These are phyloP conservation scores for Pulveroboletus sp. DNA, from an alignment of 768 basidiomycete genomes.

Conservation along the genomic window DNA sequence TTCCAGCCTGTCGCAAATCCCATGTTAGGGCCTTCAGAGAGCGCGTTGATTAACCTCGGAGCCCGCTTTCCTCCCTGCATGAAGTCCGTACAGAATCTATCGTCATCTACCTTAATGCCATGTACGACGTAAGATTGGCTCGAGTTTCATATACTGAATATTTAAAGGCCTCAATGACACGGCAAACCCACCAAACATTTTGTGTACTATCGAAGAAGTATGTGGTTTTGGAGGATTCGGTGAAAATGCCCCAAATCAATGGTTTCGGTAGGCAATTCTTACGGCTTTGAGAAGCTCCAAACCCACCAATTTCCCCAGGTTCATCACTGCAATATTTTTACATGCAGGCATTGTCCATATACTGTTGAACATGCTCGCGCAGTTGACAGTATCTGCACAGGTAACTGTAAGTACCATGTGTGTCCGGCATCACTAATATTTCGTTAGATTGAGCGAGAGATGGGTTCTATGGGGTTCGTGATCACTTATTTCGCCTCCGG, in stretches of 20 bases:
- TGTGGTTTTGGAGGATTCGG: conserved; percentile 86
- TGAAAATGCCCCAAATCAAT: conserved; percentile 47
- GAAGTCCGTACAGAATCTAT: conserved; percentile 62
- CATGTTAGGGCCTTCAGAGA: conserved; percentile 87
- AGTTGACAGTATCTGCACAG: conserved; percentile 75
- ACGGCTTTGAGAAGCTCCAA: conserved; percentile 47
- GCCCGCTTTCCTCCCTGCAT: conserved; percentile 94
- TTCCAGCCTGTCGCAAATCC: conserved; percentile 75
- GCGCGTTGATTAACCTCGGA: conserved; percentile 81
- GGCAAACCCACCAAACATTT: conserved; percentile 64
- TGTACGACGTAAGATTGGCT: conserved; percentile 43
- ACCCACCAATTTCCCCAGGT: conserved; percentile 44
- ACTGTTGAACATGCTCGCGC: conserved; percentile 86
- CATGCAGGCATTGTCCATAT: conserved; percentile 97
- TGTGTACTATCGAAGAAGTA: conserved; percentile 77
- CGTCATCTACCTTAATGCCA: conserved; percentile 51
- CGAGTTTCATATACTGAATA: conserved; percentile 8
- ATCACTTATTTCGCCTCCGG: conserved; percentile 88
- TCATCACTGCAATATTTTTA: conserved; percentile 85
- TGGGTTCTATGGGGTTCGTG: conserved; percentile 85
- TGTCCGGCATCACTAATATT: not conserved
- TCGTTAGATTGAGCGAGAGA: conserved; percentile 80
- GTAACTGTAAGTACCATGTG: conserved; percentile 34
- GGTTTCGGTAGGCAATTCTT: conserved; percentile 42
- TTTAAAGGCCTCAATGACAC: conserved; percentile 76